Base-by-base conservation (phyloP, 2,329 filamentous ascomycete genomes). In the Fusarium camptoceras region DNA sequence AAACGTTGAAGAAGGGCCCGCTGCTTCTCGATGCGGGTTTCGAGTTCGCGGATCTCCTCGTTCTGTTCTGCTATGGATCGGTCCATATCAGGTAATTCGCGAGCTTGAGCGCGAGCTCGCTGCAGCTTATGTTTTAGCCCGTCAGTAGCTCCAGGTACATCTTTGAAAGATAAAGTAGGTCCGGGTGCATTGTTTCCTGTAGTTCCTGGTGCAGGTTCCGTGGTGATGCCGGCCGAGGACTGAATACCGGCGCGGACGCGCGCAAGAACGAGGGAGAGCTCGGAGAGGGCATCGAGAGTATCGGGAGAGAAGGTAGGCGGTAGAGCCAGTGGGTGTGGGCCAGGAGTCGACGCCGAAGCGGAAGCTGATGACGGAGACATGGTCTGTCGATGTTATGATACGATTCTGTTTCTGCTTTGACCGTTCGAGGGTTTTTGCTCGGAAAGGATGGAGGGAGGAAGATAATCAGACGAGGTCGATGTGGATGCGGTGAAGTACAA, bases 91-190 rank as follows among this genome's bases (percentile, higher is more conserved):
- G 91, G 91, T 72, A 96, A 79, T 28, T 83, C 82, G 75, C 86
- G 84, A 55, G 94, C 83, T 72, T 90, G 87, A 34, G 84, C 85
- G 51, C 92, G 86, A 51, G 94, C 94, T 72, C 91, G 91, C 78
- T 94, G 91, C 62, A 98, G 87, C 80, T 93, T 93, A 80, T 94
- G 90, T 80, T 93, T 94, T 74, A 98, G 85, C 37, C 88, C 87
- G 76, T 94, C 92, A 3, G 93, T 92, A 37, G 93, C 93, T 4
- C 89, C 87, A 4, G 92, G 89, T 18, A 98, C 87, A 73, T 97
- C 92, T 78, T 97, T 97, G 66, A 87, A 83, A 18, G 80, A 83
- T 43, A 85, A 80, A 46, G 78, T 76, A 75, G 79, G 75, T 59
- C 81, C 78, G 59, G 73, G 68, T 70, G 76, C 72, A 64, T 79